Evolutionary conservation across 108 stramenopile genomes (phyloP).

Genomic region (Conticribra weissflogii): DNA sequence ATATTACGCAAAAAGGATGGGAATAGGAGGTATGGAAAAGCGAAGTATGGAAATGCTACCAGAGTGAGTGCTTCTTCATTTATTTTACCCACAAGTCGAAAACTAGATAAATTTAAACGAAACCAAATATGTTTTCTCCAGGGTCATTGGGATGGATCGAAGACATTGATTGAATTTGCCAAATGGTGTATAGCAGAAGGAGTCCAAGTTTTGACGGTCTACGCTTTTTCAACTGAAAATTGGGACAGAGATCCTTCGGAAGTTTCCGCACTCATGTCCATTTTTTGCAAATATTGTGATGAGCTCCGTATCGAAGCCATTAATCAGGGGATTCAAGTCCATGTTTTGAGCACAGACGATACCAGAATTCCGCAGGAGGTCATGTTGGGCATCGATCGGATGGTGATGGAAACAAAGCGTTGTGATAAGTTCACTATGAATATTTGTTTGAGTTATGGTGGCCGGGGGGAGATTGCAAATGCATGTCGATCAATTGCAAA

Average conservation of each 20-base stretch:
- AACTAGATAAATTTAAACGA: background rate
- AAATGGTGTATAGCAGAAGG: conserved; percentile 94
- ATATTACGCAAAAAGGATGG: conserved; percentile 86
- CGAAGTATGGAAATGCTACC: conserved; percentile 69
- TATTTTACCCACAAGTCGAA: background rate
- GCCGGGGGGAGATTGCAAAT: conserved; percentile 90
- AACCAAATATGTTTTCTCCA: background rate
- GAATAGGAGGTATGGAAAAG: conserved; percentile 93
- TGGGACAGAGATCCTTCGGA: conserved; percentile 90
- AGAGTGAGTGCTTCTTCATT: conserved; percentile 1
- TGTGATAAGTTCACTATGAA: conserved; percentile 79
- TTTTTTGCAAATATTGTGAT: conserved; percentile 87
- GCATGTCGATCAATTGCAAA: conserved; percentile 65
- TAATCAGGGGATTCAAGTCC: conserved; percentile 73
- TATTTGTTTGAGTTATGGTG: conserved; percentile 94
- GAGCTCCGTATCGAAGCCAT: conserved; percentile 87
- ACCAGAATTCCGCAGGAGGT: conserved; percentile 65
- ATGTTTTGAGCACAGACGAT: conserved; percentile 79
- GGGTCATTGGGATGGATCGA: conserved; percentile 94
- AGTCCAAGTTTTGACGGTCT: conserved; percentile 87
- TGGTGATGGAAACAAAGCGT: conserved; percentile 61
- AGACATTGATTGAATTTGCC: conserved; percentile 86
- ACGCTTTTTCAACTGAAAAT: conserved; percentile 99
- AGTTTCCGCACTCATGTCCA: conserved; percentile 81
- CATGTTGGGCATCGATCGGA: conserved; percentile 45